A percentile compares a stretch with the other conserved stretches of the same genome.
phyloP scores from a whole-genome alignment of 2,329 filamentous ascomycete species.

The Pseudophaeomoniella oleicola region DNA sequence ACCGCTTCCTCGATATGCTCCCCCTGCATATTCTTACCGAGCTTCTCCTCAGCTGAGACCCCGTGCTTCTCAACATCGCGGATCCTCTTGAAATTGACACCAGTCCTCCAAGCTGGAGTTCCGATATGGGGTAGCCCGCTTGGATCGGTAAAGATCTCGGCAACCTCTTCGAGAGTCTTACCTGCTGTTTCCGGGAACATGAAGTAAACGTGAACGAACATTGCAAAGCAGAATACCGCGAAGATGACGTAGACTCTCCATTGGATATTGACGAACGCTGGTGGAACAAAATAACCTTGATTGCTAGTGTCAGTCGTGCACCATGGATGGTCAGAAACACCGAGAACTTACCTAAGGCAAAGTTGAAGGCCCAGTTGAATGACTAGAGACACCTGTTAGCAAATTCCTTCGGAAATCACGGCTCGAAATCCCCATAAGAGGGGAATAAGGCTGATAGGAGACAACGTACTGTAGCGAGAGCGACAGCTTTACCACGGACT shows the following conservation, averaged over 20 bases:
- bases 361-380: constrained; percentile 50
- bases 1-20: no score
- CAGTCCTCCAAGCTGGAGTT: constrained; percentile 2
- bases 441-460: constrained; percentile 42
- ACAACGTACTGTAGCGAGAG: constrained; percentile 35
- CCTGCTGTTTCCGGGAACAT: constrained; percentile 55
- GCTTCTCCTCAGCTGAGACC: neutral
- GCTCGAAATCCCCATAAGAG: constrained; percentile 37
- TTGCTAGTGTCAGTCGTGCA: no score
- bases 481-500: constrained; percentile 49
- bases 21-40: no score
- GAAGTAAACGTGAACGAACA: constrained; percentile 55
- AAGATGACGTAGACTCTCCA: constrained; percentile 62
- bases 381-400: no score
- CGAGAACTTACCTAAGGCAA: no score
- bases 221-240: constrained; percentile 53
- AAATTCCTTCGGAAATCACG: no score
- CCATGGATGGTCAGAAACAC: no score
- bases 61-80: constrained; percentile 1
- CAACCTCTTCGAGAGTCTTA: constrained; percentile 63
- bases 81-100: constrained; percentile 1
- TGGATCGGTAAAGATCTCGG: constrained; percentile 45
- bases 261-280: constrained; percentile 42
- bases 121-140: neutral
- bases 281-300: constrained; percentile 45